phyloP scores from a whole-genome alignment of 75 land plant species.

The Pinus albicaulis region DNA sequence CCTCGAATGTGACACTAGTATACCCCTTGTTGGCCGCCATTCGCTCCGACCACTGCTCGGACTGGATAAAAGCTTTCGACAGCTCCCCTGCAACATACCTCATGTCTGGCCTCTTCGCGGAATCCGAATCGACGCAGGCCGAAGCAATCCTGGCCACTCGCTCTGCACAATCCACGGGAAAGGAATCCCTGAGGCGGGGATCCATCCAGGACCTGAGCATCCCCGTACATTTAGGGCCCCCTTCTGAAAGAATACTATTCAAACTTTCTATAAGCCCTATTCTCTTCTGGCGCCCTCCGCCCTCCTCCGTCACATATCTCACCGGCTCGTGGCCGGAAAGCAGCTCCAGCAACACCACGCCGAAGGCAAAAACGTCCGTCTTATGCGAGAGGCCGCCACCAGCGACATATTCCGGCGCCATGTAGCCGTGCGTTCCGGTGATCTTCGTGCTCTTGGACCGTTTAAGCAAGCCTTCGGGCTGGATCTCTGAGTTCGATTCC shows the following conservation, averaged over 20 bases:
- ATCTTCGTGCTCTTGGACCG: conserved; percentile 25
- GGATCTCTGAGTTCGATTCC: too few relatives aligned
- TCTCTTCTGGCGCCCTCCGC: conserved; percentile 12
- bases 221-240: neutral
- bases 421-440: conserved; percentile 83
- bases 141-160: conserved; percentile 25
- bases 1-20: too few relatives aligned
- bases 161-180: conserved; percentile 31
- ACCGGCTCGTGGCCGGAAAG: conserved; percentile 75
- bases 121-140: conserved; percentile 33
- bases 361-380: conserved; percentile 81
- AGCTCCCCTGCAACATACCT: conserved; percentile 26
- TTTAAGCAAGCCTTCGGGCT: neutral
- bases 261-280: conserved; percentile 42
- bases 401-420: conserved; percentile 75
- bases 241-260: conserved; percentile 9
- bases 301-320: conserved; percentile 19
- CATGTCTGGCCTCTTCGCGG: conserved; percentile 32
- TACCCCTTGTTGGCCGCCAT: conserved; percentile 6
- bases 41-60: conserved; percentile 26
- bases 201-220: conserved; percentile 40
- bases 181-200: conserved; percentile 37
- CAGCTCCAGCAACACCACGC: conserved; percentile 81
- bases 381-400: conserved; percentile 44
- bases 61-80: conserved; percentile 12